These are phyloP conservation scores for Trametopsis cervina DNA, from an alignment of 768 basidiomycete species.

Conservation along the genomic window DNA sequence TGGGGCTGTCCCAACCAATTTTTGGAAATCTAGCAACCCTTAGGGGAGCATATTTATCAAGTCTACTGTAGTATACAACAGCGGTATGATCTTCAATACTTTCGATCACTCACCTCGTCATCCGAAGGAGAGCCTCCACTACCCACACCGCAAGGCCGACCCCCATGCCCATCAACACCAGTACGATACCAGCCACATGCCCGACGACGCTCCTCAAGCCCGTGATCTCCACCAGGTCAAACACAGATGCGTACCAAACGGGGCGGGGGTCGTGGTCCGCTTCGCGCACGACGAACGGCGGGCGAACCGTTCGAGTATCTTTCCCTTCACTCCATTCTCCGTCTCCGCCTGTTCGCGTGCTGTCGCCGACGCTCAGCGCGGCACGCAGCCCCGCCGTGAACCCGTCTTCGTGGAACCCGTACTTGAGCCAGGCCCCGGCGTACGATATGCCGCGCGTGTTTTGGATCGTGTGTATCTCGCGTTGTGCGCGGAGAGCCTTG, in stretches of 20 bases:
- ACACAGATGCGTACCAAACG: neutral
- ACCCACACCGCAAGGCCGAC: neutral
- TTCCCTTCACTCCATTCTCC: no score
- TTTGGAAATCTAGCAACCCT: neutral
- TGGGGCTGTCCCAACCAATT: neutral
- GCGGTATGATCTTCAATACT: neutral
- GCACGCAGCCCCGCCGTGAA: slow-evolving; percentile 42
- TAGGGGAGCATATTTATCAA: neutral
- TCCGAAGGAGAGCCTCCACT: no score
- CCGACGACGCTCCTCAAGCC: neutral
- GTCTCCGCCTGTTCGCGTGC: no score
- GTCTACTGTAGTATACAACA: neutral
- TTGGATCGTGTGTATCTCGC: slow-evolving; percentile 50
- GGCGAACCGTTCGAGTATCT: neutral
- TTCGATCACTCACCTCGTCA: neutral
- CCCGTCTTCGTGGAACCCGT: slow-evolving; percentile 81
- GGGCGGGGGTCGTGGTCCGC: neutral
- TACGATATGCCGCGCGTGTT: slow-evolving; percentile 51
- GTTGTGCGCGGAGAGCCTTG: slow-evolving; percentile 54
- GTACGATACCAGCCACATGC: neutral
- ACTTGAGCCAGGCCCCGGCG: slow-evolving; percentile 67
- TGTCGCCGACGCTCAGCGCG: slow-evolving; percentile 17
- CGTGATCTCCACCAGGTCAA: neutral
- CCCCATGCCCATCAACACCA: neutral
- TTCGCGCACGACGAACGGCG: neutral